Evolutionary conservation across 2,329 filamentous ascomycete species (phyloP), one percentile per base, ranked within the genome.

Genomic region (Colletotrichum somersetense): DNA sequence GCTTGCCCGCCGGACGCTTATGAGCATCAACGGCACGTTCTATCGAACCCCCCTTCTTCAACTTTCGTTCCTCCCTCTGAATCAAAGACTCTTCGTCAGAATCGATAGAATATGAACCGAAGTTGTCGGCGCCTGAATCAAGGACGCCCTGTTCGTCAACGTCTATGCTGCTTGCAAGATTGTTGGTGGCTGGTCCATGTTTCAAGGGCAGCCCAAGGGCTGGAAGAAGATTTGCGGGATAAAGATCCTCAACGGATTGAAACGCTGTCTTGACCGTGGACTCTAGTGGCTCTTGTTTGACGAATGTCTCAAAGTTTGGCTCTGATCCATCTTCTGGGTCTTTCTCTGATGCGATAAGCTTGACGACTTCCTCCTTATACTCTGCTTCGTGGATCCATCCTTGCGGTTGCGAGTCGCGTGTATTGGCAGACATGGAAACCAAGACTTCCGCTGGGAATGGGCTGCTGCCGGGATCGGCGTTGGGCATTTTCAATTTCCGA

Each of bases 361-460:
- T 83, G 40, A 84, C 81, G 2, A 97, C 84, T 75, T 92, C 87
- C 55, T 91, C 84, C 42, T 89, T 86, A 77, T 92, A 96, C 77
- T 97, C 95, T 58, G 94, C 91, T 79, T 98, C 96, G 75, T 98
- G 95, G 67, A 98, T 92, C 96, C 96, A 99, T 0, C 91, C 91
- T n/a, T 91, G 89, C n/a, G 89, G 86, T 50, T 91, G 88, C 2
- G 90, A 89, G 72, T 93, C 88, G 65, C 95, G 89, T 42, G 91
- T 85, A 80, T 96, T 93, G 7, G 94, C 94, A 50, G 95, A 97
- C 91, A 98, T 97, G 2, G 94, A 94, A 4, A 97, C 88, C 70
- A 98, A 83, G 5, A 91, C 94, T 75, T 97, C 95, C 0, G 91
- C 85, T 2, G 93, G 91, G 75, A 97, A 97, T 0, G 94, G 93